Conservation (phyloP, 2,329 filamentous ascomycete genomes). For the Aspergillus bombycis region DNA sequence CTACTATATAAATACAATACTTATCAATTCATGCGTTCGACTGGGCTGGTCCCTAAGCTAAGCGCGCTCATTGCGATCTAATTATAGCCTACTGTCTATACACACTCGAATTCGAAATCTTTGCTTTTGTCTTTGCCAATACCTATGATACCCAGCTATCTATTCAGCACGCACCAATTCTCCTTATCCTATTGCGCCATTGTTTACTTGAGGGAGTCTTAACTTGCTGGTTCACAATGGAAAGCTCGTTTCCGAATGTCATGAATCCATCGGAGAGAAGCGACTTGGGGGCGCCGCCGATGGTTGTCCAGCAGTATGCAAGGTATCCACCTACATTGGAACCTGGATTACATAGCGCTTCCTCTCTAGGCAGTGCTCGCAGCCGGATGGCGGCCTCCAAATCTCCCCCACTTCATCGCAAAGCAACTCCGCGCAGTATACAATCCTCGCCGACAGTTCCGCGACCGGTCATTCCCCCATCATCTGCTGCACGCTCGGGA, state of each 20-base stretch:
- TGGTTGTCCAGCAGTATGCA: constrained; percentile 45
- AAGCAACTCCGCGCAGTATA: constrained; percentile 41
- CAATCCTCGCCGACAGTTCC: constrained; percentile 43
- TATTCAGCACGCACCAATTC: neutral
- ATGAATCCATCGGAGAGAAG: constrained; percentile 31
- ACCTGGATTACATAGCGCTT: constrained; percentile 39
- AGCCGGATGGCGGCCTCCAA: constrained; percentile 35
- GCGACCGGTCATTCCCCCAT: constrained; percentile 31
- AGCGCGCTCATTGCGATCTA: constrained; percentile 6
- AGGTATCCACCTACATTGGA: constrained; percentile 40
- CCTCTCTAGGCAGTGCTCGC: constrained; percentile 40
- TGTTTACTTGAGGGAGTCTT: constrained; percentile 6
- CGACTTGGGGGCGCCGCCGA: constrained; percentile 30
- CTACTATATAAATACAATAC: constrained; percentile 3
- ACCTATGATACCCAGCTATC: constrained; percentile 3
- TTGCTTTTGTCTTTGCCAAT: neutral
- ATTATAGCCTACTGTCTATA: constrained; percentile 5
- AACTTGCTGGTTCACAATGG: constrained; percentile 28
- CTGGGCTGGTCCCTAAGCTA: constrained; percentile 5
- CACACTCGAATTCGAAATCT: neutral
- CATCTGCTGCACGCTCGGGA: constrained; percentile 34
- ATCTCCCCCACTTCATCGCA: constrained; percentile 43
- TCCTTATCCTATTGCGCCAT: neutral
- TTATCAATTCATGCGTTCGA: constrained; percentile 18
- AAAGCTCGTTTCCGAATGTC: constrained; percentile 34